Evolutionary conservation across 163 green algal species (phyloP).

Genomic region (Volvox carteri): DNA sequence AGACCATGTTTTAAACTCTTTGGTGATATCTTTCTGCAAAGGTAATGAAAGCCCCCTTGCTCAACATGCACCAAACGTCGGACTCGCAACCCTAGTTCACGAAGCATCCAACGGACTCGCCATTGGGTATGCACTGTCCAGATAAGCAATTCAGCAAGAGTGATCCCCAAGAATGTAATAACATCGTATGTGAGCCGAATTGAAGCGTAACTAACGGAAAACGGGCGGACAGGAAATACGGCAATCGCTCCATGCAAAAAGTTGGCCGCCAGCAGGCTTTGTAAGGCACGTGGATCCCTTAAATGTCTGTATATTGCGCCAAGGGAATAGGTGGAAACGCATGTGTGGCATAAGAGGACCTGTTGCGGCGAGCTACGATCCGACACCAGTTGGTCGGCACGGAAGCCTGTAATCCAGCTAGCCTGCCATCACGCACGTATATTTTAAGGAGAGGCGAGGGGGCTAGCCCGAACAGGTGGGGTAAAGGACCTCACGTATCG

Average conservation of each 20-base stretch:
- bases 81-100: no score
- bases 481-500: not conserved
- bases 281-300: not conserved
- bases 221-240: not conserved
- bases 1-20: no score
- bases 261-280: not conserved
- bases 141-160: no score
- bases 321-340: not conserved
- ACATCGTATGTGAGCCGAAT: no score
- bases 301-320: not conserved
- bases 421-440: not conserved
- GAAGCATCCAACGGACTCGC: no score
- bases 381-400: not conserved
- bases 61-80: no score
- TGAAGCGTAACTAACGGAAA: not conserved
- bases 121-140: no score
- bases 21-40: no score
- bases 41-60: no score
- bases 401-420: not conserved
- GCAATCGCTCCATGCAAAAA: not conserved
- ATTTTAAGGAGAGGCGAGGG: conserved; percentile 26
- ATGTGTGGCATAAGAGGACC: not conserved
- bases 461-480: conserved; percentile 29
- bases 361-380: conserved; percentile 16
- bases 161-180: no score